Percentiles rank a stretch among this genome's conserved stretches.
These are phyloP conservation scores for Fusarium foetens DNA, from an alignment of 2,329 filamentous ascomycete genomes.

Conservation along the genomic window DNA sequence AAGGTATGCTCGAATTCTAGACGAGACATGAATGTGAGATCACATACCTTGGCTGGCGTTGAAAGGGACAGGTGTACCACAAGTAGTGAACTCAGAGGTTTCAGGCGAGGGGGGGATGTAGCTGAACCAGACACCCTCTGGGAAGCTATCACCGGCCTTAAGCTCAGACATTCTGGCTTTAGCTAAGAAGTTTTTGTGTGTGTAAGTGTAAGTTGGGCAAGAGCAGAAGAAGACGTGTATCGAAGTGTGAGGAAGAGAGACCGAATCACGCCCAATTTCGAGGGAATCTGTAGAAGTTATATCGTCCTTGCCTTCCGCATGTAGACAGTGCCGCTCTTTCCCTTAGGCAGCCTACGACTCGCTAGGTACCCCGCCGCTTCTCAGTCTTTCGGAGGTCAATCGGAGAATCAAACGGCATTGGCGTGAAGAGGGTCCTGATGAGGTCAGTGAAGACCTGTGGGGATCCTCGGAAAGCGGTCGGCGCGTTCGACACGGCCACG, in stretches of 20 bases:
- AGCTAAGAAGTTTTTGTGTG: neutral
- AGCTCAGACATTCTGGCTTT: constrained; percentile 66
- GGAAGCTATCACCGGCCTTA: constrained; percentile 86
- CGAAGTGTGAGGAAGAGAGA: constrained; percentile 5
- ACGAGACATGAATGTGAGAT: neutral
- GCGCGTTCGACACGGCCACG: constrained; percentile 30
- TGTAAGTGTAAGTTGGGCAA: neutral
- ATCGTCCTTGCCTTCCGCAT: constrained; percentile 13
- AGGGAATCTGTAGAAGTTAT: constrained; percentile 29
- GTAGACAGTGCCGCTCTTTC: constrained; percentile 17
- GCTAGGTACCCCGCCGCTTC: constrained; percentile 6
- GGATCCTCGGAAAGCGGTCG: constrained; percentile 31
- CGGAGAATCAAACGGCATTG: constrained; percentile 36
- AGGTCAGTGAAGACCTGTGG: constrained; percentile 43
- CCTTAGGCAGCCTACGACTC: constrained; percentile 3
- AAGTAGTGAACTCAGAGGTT: constrained; percentile 73
- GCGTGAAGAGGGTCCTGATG: constrained; percentile 40
- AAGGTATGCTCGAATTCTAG: neutral
- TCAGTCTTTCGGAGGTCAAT: constrained; percentile 36
- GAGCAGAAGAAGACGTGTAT: constrained; percentile 5
- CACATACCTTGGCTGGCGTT: constrained; percentile 77
- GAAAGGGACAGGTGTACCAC: constrained; percentile 81
- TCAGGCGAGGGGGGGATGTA: constrained; percentile 83
- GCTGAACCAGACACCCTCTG: constrained; percentile 81
- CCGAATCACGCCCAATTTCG: neutral